A percentile compares a stretch with the other conserved stretches of the same genome.
These are phyloP conservation scores for Thelonectria discophora DNA, from an alignment of 2,329 filamentous ascomycete genomes.

Conservation along the genomic window DNA sequence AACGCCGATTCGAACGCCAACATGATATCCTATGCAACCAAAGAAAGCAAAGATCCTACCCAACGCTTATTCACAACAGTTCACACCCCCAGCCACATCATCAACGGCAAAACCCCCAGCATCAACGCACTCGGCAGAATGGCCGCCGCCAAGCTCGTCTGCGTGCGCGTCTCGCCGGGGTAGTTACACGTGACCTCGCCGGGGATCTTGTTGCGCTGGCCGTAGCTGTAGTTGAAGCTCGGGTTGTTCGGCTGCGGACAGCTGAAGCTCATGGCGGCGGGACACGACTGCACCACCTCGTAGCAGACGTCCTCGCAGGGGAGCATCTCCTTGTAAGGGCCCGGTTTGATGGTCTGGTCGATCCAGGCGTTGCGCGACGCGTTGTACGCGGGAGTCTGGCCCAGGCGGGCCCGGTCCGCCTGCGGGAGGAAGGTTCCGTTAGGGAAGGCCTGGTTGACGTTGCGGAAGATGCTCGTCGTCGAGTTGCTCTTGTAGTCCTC, in stretches of 20 bases:
- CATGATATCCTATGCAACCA: conserved; percentile 2
- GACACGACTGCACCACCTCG: conserved; percentile 84
- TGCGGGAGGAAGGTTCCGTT: conserved; percentile 68
- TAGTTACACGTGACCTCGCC: conserved; percentile 50
- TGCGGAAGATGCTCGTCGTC: conserved; percentile 63
- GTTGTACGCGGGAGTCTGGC: conserved; percentile 41
- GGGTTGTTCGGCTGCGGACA: conserved; percentile 67
- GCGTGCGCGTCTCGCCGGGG: conserved; percentile 49
- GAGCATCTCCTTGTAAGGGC: conserved; percentile 92
- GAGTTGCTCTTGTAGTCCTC: conserved; percentile 75
- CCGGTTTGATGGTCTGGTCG: conserved; percentile 75
- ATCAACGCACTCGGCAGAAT: conserved; percentile 30
- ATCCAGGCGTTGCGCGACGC: conserved; percentile 76
- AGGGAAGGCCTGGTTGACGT: conserved; percentile 74
- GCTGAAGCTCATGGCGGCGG: conserved; percentile 75
- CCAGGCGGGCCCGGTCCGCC: conserved; percentile 40
- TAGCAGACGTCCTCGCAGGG: conserved; percentile 92
- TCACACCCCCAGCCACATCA: conserved; percentile 34
- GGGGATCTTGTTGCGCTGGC: conserved; percentile 35
- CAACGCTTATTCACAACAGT: conserved; percentile 4
- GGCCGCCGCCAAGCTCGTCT: conserved; percentile 28
- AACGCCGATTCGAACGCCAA: conserved; percentile 21
- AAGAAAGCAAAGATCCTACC: background rate
- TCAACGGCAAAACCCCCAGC: conserved; percentile 29
- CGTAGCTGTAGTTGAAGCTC: conserved; percentile 51